Base-by-base conservation (phyloP, 441 rosid genomes). In the Aleurites moluccanus region DNA sequence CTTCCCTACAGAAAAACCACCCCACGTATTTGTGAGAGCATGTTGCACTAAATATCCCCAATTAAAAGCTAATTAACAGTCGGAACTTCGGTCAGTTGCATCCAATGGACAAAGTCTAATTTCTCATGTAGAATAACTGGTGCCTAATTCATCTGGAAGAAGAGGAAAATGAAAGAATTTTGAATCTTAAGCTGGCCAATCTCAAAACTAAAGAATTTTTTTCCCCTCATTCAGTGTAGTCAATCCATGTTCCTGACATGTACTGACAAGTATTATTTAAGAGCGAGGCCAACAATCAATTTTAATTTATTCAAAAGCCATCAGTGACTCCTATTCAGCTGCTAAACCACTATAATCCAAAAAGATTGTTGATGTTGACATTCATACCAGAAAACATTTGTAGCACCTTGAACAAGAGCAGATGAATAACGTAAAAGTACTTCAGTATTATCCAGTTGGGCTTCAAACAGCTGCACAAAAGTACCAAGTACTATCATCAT, bases 321-420 rank as follows among this genome's bases (percentile, higher is more conserved):
- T 21, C 33, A 38, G 33, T 10, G 28, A 23, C 33, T 35, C 63
- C 64, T 27, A 55, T 20, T 50, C 63, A 49, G 60, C 20, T 2
- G 25, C 38, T 52, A 59, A 66, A 72, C 49, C 57, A 59, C 73
- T 50, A 76, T 21, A 60, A 59, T 59, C 21, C 30, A 23, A 33
- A 83, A 28, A 76, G 64, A 38, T 75, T 64, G 27, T 40, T 10
- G 20, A 76, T 64, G 27, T 33, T 10, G 18, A 76, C 61, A 72
- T 76, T 28, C 88, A 65, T 93, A 96, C 99, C 99, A 96, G 86
- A 93, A 91, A 64, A 96, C 94, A 88, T 91, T 91, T 70, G 98
- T 90, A 75, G 98, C 99, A 80, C 99, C 99, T 79, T 93, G 96
- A 76, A 88, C 97, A 80, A 96, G 91, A 72, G 99, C 99, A 75